Evolutionary conservation across 2,329 filamentous ascomycete genomes (phyloP).

Genomic region (Ophiostoma angusticollis): DNA sequence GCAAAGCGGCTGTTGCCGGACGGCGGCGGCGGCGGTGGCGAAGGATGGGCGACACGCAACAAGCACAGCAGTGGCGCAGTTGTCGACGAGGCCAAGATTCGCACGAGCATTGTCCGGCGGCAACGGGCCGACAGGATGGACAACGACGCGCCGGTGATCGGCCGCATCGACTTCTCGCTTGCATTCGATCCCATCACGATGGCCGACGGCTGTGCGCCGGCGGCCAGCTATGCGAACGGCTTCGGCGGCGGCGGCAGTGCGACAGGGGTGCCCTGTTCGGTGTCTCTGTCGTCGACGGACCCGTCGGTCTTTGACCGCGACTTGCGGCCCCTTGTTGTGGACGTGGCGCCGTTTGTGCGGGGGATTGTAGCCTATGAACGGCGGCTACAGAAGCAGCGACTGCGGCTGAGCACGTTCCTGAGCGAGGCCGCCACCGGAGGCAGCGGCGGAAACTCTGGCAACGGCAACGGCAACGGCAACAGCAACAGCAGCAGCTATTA

Average conservation of each 20-base stretch:
- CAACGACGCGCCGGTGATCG: conserved; percentile 20
- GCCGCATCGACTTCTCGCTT: conserved; percentile 39
- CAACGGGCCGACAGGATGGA: conserved; percentile 26
- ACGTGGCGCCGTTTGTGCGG: conserved; percentile 84
- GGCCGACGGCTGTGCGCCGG: conserved; percentile 22
- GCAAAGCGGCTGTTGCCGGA: conserved; percentile 20
- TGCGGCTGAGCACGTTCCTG: conserved; percentile 41
- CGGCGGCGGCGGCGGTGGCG: no score
- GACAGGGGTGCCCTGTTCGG: conserved; percentile 16
- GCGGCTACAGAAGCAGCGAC: conserved; percentile 52
- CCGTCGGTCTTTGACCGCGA: conserved; percentile 68
- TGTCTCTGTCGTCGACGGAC: conserved; percentile 32
- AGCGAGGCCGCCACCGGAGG: conserved; percentile 24
- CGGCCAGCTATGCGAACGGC: conserved; percentile 15
- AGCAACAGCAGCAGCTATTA: neutral
- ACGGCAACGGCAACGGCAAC: neutral
- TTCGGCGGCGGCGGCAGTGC: conserved; percentile 20
- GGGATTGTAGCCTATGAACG: conserved; percentile 68
- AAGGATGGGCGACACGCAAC: neutral
- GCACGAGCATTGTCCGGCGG: conserved; percentile 26
- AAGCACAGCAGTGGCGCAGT: neutral
- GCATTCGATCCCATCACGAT: conserved; percentile 50
- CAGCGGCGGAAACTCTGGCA: neutral
- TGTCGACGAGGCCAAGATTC: conserved; percentile 23
- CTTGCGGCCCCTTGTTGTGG: conserved; percentile 50